These are phyloP conservation scores for Hypoxylon subgilvum DNA, from an alignment of 495 filamentous ascomycete species.

Conservation along the genomic window DNA sequence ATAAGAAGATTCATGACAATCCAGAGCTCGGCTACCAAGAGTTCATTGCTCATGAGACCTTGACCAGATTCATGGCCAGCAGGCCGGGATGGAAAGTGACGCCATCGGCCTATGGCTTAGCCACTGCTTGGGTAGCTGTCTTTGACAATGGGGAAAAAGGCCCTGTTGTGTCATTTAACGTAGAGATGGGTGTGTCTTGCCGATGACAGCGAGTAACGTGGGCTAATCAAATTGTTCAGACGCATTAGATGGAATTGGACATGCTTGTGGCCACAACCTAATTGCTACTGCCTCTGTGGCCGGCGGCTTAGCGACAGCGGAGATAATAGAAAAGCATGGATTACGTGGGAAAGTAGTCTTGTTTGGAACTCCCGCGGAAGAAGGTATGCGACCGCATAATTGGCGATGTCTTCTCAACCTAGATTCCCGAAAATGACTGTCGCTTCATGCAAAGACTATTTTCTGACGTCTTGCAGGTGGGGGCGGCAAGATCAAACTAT, in stretches of 20 bases:
- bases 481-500: constrained; percentile 70
- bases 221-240: constrained; percentile 43
- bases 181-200: constrained; percentile 57
- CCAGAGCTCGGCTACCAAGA: constrained; percentile 66
- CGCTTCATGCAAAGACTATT: constrained; percentile 6
- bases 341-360: constrained; percentile 65
- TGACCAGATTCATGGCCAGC: constrained; percentile 61
- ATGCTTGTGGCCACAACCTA: constrained; percentile 74
- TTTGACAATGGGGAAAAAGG: constrained; percentile 56
- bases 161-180: constrained; percentile 61
- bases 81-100: constrained; percentile 63
- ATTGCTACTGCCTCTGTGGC: constrained; percentile 68
- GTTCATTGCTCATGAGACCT: constrained; percentile 61
- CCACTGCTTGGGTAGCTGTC: constrained; percentile 64
- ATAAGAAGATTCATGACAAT: constrained; percentile 64
- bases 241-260: constrained; percentile 64
- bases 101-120: constrained; percentile 58
- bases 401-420: neutral
- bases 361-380: constrained; percentile 75
- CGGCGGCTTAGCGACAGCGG: constrained; percentile 63
- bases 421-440: neutral
- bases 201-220: neutral
- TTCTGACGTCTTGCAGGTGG: constrained; percentile 46
- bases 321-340: constrained; percentile 51
- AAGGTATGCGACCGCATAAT: constrained; percentile 46